Evolutionary conservation across 2,329 filamentous ascomycete species (phyloP).

Genomic region (Ascochyta lentis): DNA sequence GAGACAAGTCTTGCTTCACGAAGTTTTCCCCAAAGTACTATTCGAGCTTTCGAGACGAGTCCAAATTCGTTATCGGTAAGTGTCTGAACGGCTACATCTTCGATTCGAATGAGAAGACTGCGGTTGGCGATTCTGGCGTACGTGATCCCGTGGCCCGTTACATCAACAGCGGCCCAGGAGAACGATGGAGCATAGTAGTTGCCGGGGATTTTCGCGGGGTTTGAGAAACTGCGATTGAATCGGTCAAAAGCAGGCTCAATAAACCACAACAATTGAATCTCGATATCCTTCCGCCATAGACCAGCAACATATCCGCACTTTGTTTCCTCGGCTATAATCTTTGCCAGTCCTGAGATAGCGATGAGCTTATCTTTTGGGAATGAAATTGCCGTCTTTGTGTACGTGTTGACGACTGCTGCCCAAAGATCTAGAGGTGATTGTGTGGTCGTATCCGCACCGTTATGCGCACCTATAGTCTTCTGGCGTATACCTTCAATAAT

Average conservation of each 20-base stretch:
- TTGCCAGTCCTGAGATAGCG: not conserved
- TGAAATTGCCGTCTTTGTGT: not conserved
- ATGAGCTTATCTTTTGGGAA: not conserved
- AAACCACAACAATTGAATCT: not conserved
- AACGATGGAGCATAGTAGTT: conserved; percentile 23
- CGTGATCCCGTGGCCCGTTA: conserved; percentile 19
- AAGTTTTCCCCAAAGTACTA: not conserved
- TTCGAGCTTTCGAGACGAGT: not conserved
- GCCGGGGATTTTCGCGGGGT: not conserved
- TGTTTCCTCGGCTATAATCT: not conserved
- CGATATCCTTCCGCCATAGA: not conserved
- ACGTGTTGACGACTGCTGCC: not conserved
- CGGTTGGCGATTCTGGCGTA: conserved; percentile 2
- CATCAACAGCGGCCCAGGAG: conserved; percentile 28
- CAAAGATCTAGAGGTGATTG: not conserved
- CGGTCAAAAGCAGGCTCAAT: not conserved
- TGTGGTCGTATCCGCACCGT: not conserved
- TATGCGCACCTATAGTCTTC: not conserved
- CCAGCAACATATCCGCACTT: not conserved
- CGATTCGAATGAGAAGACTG: not conserved
- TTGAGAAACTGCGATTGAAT: not conserved
- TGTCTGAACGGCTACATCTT: not conserved
- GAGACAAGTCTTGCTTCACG: not conserved
- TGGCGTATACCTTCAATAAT: not conserved
- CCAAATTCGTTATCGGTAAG: not conserved